Conservation (phyloP, 176 grass and related monocot species). For the Triticum urartu region DNA sequence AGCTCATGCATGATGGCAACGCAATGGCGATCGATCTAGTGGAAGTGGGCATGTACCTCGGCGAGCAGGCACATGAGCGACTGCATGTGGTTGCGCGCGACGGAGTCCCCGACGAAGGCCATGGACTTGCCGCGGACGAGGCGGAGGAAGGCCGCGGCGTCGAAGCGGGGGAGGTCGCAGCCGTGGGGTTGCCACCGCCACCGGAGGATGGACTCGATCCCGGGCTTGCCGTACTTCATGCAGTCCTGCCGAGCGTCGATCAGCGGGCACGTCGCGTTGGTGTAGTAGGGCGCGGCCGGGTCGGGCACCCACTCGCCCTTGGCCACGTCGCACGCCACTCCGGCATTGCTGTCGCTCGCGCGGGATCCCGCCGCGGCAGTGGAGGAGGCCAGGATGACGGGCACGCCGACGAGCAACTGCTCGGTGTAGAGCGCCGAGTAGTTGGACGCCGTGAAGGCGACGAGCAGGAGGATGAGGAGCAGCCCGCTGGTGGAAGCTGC, state of each 20-base stretch:
- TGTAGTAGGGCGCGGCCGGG: constrained; percentile 49
- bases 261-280: constrained; percentile 58
- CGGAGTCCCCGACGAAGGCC: constrained; percentile 69
- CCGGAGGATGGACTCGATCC: constrained; percentile 39
- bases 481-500: constrained; percentile 38
- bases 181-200: constrained; percentile 61
- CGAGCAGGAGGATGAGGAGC: constrained; percentile 30
- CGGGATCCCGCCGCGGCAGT: background rate
- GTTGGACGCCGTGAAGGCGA: constrained; percentile 33
- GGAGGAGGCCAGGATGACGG: background rate
- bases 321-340: constrained; percentile 34
- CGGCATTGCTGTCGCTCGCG: background rate
- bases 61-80: constrained; percentile 68
- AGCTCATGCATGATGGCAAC: no score
- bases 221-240: constrained; percentile 67
- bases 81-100: constrained; percentile 71
- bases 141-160: constrained; percentile 47
- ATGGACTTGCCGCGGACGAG: constrained; percentile 52
- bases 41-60: background rate
- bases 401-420: background rate
- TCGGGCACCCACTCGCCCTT: constrained; percentile 49
- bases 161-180: constrained; percentile 66
- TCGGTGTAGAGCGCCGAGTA: constrained; percentile 26
- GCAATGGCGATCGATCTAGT: background rate
- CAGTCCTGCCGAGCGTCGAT: constrained; percentile 70